phyloP scores from a whole-genome alignment of 148 eudicot genomes.

The Rhododendron kiyosumense region DNA sequence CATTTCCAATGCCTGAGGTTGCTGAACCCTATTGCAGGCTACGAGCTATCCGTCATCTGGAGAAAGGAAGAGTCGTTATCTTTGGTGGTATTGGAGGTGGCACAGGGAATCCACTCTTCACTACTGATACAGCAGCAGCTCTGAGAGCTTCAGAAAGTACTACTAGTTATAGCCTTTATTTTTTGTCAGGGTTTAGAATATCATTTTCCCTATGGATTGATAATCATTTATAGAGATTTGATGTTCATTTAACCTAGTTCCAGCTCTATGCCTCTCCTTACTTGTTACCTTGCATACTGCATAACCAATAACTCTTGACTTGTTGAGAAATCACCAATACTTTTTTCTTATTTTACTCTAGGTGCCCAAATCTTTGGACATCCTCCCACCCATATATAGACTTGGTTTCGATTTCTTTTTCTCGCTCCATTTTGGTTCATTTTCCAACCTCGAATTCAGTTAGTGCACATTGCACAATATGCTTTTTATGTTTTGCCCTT shows the following conservation, averaged over 20 bases:
- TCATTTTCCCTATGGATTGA: neutral
- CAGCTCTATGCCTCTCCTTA: neutral
- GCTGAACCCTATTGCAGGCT: conserved; percentile 87
- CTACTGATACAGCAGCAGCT: conserved; percentile 95
- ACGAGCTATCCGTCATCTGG: conserved; percentile 79
- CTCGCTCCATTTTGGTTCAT: neutral
- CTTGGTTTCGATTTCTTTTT: neutral
- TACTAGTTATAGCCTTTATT: conserved; percentile 2
- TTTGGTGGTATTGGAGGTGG: conserved; percentile 97
- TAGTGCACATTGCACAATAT: neutral
- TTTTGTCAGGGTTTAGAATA: neutral
- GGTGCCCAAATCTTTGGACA: neutral
- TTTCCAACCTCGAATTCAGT: neutral
- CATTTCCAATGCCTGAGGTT: conserved; percentile 76
- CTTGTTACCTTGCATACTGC: neutral
- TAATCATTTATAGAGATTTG: neutral
- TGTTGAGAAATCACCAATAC: neutral
- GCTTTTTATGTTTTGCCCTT: neutral
- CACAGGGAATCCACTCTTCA: conserved; percentile 81
- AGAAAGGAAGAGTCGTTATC: conserved; percentile 89
- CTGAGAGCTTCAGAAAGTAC: conserved; percentile 94
- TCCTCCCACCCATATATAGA: neutral
- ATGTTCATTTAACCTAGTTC: neutral
- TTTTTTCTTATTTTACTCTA: neutral
- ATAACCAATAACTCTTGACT: neutral